phyloP scores from a whole-genome alignment of 1,284 basidiomycete genomes.

The Papiliotrema nemorosa region DNA sequence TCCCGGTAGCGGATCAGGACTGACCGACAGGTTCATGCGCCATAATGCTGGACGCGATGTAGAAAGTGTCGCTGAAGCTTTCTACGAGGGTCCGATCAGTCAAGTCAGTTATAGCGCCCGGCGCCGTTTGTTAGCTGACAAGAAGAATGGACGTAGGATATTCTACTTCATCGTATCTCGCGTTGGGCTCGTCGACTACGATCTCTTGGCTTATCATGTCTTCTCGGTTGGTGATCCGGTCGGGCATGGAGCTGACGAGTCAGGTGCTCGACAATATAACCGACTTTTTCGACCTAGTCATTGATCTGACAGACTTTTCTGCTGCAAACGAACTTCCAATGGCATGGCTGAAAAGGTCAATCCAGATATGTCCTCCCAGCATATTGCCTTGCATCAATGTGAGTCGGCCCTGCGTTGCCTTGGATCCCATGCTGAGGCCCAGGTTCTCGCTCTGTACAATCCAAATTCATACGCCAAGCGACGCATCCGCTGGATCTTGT shows the following conservation, averaged over 20 bases:
- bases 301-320: constrained; percentile 78
- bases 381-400: constrained; percentile 33
- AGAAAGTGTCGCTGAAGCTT: constrained; percentile 62
- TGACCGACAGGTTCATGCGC: constrained; percentile 62
- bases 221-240: constrained; percentile 58
- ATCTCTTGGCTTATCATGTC: constrained; percentile 76
- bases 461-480: constrained; percentile 71
- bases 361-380: constrained; percentile 66
- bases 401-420: constrained; percentile 42
- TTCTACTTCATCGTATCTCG: constrained; percentile 59
- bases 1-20: constrained; percentile 44
- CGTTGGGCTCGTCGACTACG: constrained; percentile 78
- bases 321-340: constrained; percentile 72
- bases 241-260: constrained; percentile 10
- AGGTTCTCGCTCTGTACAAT: constrained; percentile 67
- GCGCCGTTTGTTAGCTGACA: background rate
- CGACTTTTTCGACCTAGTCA: constrained; percentile 64
- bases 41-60: constrained; percentile 63
- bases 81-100: constrained; percentile 59
- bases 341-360: constrained; percentile 73
- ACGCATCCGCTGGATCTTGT: constrained; percentile 59
- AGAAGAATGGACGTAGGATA: constrained; percentile 46
- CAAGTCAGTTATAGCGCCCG: constrained; percentile 47
- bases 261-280: constrained; percentile 39
- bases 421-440: background rate